phyloP scores from a whole-genome alignment of 805 yeast genomes.

The Suhomyces sp. region DNA sequence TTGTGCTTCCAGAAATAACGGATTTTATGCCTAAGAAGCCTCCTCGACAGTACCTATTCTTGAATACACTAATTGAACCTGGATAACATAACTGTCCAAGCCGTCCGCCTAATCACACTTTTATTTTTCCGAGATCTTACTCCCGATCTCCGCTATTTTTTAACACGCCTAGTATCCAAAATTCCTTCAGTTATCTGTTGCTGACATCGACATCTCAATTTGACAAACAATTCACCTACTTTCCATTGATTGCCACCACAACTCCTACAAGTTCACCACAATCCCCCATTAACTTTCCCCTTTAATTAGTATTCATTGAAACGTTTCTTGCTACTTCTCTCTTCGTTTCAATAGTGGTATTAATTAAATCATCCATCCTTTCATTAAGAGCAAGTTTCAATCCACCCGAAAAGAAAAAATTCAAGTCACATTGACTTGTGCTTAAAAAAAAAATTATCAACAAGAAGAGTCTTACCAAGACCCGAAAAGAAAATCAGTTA shows the following conservation, averaged over 20 bases:
- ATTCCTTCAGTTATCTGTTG: slow-evolving; percentile 14
- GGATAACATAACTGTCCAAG: slow-evolving; percentile 42
- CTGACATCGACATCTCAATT: slow-evolving; percentile 10
- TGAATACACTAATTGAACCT: slow-evolving; percentile 38
- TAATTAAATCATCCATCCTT: slow-evolving; percentile 16
- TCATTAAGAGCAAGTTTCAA: slow-evolving; percentile 43
- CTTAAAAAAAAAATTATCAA: no score
- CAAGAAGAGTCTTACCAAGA: neutral
- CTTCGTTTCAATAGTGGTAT: slow-evolving; percentile 35
- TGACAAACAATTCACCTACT: slow-evolving; percentile 1
- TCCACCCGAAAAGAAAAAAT: slow-evolving; percentile 23
- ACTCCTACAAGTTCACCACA: slow-evolving; percentile 9
- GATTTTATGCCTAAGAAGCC: slow-evolving; percentile 46
- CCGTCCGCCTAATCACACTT: no score
- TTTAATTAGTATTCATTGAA: slow-evolving; percentile 21
- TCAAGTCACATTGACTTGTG: slow-evolving; percentile 2
- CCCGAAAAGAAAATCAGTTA: slow-evolving; percentile 5
- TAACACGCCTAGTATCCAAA: slow-evolving; percentile 16
- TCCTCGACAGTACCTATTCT: slow-evolving; percentile 36
- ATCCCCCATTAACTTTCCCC: slow-evolving; percentile 3
- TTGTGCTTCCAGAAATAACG: no score
- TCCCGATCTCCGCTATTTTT: slow-evolving; percentile 4
- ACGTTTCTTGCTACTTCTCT: slow-evolving; percentile 53
- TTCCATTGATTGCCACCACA: no score
- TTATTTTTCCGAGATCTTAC: slow-evolving; percentile 5